These are phyloP conservation scores for Vickermania spadyakhi DNA, from an alignment of 208 protist species.

Conservation along the genomic window DNA sequence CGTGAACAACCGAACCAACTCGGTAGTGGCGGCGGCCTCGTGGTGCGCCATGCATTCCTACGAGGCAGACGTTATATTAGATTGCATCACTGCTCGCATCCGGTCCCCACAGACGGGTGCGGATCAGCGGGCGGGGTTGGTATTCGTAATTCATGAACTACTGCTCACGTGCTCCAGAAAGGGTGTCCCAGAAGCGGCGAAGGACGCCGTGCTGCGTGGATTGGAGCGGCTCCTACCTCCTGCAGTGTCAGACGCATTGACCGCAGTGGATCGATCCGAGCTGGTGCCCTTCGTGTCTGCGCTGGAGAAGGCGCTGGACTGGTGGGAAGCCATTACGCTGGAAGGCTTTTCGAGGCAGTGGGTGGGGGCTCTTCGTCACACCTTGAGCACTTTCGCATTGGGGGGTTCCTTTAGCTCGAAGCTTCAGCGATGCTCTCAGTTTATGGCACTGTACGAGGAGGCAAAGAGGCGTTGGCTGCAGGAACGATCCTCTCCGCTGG, in stretches of 20 bases:
- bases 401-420: slow-evolving; percentile 6
- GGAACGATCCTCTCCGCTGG: not conserved
- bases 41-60: slow-evolving; percentile 82
- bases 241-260: slow-evolving; percentile 29
- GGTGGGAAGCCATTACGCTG: slow-evolving; percentile 72
- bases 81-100: slow-evolving; percentile 43
- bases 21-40: slow-evolving; percentile 72
- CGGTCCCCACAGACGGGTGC: slow-evolving; percentile 30
- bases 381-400: slow-evolving; percentile 14
- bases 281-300: slow-evolving; percentile 25
- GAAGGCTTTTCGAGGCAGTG: slow-evolving; percentile 70
- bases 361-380: slow-evolving; percentile 42
- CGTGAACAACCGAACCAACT: slow-evolving; percentile 53
- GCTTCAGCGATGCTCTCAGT: slow-evolving; percentile 29
- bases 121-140: slow-evolving; percentile 35
- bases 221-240: slow-evolving; percentile 36
- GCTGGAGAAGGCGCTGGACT: slow-evolving; percentile 40
- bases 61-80: slow-evolving; percentile 57
- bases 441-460: slow-evolving; percentile 60
- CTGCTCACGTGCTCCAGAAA: slow-evolving; percentile 61
- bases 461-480: slow-evolving; percentile 48
- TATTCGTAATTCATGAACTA: slow-evolving; percentile 82
- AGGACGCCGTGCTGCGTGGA: slow-evolving; percentile 45
- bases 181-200: slow-evolving; percentile 48
- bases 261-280: slow-evolving; percentile 6